A percentile compares a stretch with the other conserved stretches of the same genome.
Evolutionary conservation across 129 eudicot genomes (phyloP).

Genomic region (Saussurea involucrata): DNA sequence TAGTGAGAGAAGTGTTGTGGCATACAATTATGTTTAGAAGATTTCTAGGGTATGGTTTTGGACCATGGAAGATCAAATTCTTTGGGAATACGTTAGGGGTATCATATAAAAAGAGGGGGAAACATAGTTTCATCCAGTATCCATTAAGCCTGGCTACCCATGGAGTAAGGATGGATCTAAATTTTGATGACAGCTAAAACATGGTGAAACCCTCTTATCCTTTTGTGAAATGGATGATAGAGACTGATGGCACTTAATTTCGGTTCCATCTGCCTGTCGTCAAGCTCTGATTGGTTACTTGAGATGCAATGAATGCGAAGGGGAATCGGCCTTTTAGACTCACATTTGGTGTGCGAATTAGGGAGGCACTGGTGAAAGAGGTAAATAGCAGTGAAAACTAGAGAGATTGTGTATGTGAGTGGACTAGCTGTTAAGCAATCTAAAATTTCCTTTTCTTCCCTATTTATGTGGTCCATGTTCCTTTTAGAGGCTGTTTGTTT

Average conservation of each 20-base stretch:
- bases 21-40: not conserved
- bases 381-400: not conserved
- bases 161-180: not conserved
- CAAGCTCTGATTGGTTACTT: not conserved
- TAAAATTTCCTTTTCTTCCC: not conserved
- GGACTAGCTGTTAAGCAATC: not conserved
- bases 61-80: not conserved
- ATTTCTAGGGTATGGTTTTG: not conserved
- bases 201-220: not conserved
- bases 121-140: not conserved
- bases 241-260: not conserved
- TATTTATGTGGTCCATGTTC: not conserved
- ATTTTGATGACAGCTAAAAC: not conserved
- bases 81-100: not conserved
- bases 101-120: not conserved
- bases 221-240: not conserved
- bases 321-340: not conserved
- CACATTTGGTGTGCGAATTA: not conserved
- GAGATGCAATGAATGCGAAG: not conserved
- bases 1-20: not conserved
- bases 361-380: not conserved
- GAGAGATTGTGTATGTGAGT: not conserved
- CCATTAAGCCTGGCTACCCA: not conserved
- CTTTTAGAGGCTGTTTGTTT: too few species aligned
- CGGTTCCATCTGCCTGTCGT: not conserved